These are phyloP conservation scores for Salpingoeca rosetta DNA, from an alignment of 78 protist genomes.

Conservation along the genomic window DNA sequence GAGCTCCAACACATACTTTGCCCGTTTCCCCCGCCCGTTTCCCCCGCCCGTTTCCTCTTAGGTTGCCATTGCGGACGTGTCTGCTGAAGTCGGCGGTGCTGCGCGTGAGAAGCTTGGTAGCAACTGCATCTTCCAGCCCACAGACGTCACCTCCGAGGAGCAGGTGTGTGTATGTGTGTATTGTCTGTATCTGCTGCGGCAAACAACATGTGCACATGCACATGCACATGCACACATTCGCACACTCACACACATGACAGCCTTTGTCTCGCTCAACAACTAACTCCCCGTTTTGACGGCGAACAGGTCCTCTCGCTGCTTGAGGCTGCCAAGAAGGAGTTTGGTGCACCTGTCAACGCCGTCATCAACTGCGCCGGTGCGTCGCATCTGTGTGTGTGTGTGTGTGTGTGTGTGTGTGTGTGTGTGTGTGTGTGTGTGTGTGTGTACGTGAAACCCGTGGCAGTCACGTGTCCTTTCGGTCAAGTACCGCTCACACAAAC, in stretches of 20 bases:
- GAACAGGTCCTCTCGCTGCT: not conserved
- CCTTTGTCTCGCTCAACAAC: not conserved
- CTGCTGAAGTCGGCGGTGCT: not conserved
- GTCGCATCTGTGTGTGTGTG: too few relatives aligned
- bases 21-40: too few relatives aligned
- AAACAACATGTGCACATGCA: too few relatives aligned
- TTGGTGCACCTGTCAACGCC: not conserved
- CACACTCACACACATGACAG: too few relatives aligned
- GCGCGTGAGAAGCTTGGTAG: not conserved
- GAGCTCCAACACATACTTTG: not conserved
- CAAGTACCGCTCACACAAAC: not conserved
- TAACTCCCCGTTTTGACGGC: not conserved
- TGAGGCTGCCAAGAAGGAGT: not conserved
- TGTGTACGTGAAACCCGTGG: too few relatives aligned
- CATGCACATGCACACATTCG: too few relatives aligned
- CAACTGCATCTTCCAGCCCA: not conserved
- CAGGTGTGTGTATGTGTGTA: not conserved
- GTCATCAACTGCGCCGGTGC: not conserved
- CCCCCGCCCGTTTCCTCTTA: not conserved
- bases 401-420: too few relatives aligned
- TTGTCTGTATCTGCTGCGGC: not conserved
- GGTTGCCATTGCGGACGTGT: not conserved
- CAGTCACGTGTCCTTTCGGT: not conserved
- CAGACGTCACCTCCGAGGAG: not conserved
- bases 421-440: too few relatives aligned